These are phyloP conservation scores for Aaosphaeria pasadenensis DNA, from an alignment of 2,329 filamentous ascomycete species.

Conservation along the genomic window DNA sequence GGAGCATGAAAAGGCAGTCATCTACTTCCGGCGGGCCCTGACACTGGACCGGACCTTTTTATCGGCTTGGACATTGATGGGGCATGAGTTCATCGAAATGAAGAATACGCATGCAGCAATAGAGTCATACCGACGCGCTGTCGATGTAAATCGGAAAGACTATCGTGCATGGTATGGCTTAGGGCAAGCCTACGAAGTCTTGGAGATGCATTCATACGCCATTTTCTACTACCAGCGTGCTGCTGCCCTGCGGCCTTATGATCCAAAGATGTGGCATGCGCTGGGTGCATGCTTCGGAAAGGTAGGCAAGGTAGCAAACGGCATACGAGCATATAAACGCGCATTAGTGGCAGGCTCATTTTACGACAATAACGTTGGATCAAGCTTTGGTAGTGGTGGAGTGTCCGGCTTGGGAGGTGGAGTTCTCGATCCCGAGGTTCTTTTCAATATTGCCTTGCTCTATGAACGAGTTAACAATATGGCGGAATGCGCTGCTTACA, in stretches of 20 bases:
- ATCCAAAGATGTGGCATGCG: constrained; percentile 98
- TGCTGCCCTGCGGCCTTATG: constrained; percentile 87
- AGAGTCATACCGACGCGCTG: constrained; percentile 90
- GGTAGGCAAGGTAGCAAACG: constrained; percentile 82
- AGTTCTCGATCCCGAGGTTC: constrained; percentile 82
- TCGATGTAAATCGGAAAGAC: constrained; percentile 93
- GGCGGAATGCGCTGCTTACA: constrained; percentile 83
- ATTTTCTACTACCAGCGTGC: constrained; percentile 98
- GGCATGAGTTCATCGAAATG: constrained; percentile 96
- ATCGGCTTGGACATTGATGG: constrained; percentile 97
- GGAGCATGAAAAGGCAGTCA: constrained; percentile 94
- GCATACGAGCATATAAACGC: constrained; percentile 91
- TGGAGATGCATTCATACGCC: constrained; percentile 97
- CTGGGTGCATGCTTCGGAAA: constrained; percentile 89
- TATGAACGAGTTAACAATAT: constrained; percentile 78
- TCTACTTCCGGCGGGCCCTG: constrained; percentile 92
- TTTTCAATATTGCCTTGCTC: constrained; percentile 85
- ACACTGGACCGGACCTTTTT: constrained; percentile 87
- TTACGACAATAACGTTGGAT: constrained; percentile 63
- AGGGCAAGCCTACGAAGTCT: constrained; percentile 93
- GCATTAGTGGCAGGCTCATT: constrained; percentile 85
- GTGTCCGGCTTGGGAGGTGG: constrained; percentile 44
- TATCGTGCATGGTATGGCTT: constrained; percentile 98
- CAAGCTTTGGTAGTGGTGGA: constrained; percentile 47
- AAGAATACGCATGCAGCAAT: constrained; percentile 98